Conservation (phyloP, 2,329 filamentous ascomycete genomes). For the Dactylellina cionopaga region DNA sequence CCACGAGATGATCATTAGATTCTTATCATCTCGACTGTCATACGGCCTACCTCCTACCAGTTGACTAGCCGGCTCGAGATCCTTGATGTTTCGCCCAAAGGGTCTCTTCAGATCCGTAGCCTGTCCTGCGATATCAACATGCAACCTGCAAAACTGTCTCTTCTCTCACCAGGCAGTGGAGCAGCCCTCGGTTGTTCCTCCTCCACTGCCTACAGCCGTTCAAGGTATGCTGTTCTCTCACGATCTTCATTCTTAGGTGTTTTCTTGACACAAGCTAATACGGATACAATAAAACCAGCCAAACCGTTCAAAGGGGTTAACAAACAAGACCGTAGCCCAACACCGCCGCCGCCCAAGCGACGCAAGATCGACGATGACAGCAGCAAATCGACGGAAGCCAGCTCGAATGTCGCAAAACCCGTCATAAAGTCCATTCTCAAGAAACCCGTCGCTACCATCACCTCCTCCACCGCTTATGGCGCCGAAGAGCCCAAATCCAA, state of each 20-base stretch:
- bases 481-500: neutral
- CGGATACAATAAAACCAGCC: neutral
- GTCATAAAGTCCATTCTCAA: conserved; percentile 50
- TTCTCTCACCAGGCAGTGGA: conserved; percentile 43
- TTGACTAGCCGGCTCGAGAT: conserved; percentile 45
- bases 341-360: conserved; percentile 38
- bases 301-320: neutral
- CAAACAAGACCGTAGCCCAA: conserved; percentile 34
- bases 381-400: conserved; percentile 37
- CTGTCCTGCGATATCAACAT: conserved; percentile 44
- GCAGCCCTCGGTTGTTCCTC: neutral
- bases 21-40: conserved; percentile 34
- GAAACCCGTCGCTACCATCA: too few relatives aligned
- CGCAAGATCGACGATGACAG: conserved; percentile 31
- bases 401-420: conserved; percentile 29
- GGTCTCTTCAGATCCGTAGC: conserved; percentile 42
- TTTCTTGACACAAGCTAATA: neutral
- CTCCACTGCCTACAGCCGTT: neutral
- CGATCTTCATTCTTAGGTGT: neutral
- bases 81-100: conserved; percentile 38
- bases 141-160: conserved; percentile 41
- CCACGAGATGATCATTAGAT: conserved; percentile 41
- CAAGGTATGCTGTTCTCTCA: conserved; percentile 1
- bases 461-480: conserved; percentile 3
- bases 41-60: conserved; percentile 7